Evolutionary conservation across 164 flowering plant genomes (phyloP).

Genomic region (Echeveria elegans): DNA sequence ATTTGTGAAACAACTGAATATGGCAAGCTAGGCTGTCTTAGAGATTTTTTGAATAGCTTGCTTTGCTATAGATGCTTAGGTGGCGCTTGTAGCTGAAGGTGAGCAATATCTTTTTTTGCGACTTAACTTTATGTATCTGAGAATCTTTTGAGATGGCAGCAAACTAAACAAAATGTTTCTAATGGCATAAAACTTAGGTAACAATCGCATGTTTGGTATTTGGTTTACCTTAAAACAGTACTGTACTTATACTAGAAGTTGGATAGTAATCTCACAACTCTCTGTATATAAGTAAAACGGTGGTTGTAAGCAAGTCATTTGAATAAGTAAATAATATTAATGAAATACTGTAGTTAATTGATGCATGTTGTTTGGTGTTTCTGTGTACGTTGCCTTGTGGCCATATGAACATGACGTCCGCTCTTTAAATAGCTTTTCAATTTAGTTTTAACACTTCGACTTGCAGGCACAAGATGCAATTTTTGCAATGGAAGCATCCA

Average conservation of each 20-base stretch:
- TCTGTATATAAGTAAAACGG: background rate
- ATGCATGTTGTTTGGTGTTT: background rate
- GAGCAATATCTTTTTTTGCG: background rate
- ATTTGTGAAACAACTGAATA: background rate
- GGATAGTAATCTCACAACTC: background rate
- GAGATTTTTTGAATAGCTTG: background rate
- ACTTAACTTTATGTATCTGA: background rate
- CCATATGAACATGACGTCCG: background rate
- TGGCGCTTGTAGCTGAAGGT: background rate
- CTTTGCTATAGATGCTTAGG: background rate
- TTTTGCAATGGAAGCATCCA: conserved; percentile 89
- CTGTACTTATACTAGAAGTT: background rate
- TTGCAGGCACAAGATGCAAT: conserved; percentile 68
- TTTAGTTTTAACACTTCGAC: background rate
- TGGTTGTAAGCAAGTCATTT: background rate
- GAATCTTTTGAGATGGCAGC: background rate
- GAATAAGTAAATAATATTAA: background rate
- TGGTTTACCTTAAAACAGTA: background rate
- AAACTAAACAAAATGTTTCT: background rate
- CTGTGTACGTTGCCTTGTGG: background rate
- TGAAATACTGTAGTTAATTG: background rate
- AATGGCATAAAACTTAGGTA: background rate
- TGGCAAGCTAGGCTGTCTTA: background rate
- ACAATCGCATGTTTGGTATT: background rate
- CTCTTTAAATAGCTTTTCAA: too few relatives aligned